These are phyloP conservation scores for Solanum ossicruentum DNA, from an alignment of 257 asterid genomes.

Conservation along the genomic window DNA sequence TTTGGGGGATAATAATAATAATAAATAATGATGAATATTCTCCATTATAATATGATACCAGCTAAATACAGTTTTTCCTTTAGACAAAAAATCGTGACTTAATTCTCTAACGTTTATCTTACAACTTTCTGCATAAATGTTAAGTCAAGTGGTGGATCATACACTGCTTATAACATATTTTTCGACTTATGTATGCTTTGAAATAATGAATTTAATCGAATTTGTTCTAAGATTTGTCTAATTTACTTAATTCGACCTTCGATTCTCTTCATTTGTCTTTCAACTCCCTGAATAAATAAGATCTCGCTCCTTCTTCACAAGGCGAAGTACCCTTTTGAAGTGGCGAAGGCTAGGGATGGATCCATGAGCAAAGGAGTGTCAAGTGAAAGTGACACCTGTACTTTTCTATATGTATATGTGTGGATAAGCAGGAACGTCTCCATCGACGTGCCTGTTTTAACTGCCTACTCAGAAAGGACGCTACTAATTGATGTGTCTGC, in stretches of 20 bases:
- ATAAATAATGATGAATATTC: neutral
- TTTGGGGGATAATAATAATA: neutral
- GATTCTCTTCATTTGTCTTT: neutral
- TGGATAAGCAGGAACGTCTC: no score
- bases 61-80: neutral
- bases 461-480: no score
- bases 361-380: no score
- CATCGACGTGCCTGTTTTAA: no score
- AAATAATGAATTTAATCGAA: neutral
- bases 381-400: no score
- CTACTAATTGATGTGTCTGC: no score
- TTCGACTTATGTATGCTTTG: neutral
- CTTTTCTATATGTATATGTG: no score
- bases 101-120: neutral
- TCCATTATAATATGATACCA: neutral
- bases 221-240: neutral
- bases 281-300: no score
- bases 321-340: no score
- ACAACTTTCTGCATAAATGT: no score
- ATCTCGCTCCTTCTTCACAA: neutral
- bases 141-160: neutral
- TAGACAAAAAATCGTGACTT: neutral
- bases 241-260: neutral
- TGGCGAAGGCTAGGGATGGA: no score
- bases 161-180: neutral